Conservation (phyloP, 176 grass and related monocot genomes). For the Musa beccarii region DNA sequence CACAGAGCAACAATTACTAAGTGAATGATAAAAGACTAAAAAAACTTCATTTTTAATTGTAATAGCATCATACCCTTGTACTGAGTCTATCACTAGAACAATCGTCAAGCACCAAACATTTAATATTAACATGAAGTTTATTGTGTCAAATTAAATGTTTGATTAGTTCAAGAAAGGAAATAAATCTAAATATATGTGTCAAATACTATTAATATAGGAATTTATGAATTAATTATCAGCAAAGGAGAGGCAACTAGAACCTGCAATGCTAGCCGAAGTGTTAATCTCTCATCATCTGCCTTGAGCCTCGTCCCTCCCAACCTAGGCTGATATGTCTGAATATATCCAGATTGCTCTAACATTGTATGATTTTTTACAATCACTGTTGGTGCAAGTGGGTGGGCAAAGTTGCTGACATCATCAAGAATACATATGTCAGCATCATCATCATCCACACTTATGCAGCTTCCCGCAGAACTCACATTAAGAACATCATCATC, state of each 20-base stretch:
- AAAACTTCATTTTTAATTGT: not conserved
- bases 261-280: conserved; percentile 69
- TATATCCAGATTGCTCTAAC: conserved; percentile 39
- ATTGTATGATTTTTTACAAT: conserved; percentile 19
- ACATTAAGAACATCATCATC: conserved; percentile 26
- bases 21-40: not conserved
- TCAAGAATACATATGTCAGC: conserved; percentile 56
- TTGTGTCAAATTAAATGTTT: not conserved
- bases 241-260: conserved; percentile 24
- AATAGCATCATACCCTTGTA: too few species aligned
- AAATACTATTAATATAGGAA: not conserved
- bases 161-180: not conserved
- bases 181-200: not conserved
- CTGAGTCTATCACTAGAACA: too few species aligned
- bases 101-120: too few species aligned
- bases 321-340: conserved; percentile 32
- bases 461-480: conserved; percentile 25
- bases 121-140: not conserved
- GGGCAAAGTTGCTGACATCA: conserved; percentile 29
- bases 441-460: conserved; percentile 32
- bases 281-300: conserved; percentile 59
- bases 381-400: conserved; percentile 16
- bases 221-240: not conserved
- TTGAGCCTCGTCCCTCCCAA: conserved; percentile 48
- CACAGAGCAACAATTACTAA: not conserved